These are phyloP conservation scores for Harringtonia lauricola DNA, from an alignment of 2,329 filamentous ascomycete genomes.

Conservation along the genomic window DNA sequence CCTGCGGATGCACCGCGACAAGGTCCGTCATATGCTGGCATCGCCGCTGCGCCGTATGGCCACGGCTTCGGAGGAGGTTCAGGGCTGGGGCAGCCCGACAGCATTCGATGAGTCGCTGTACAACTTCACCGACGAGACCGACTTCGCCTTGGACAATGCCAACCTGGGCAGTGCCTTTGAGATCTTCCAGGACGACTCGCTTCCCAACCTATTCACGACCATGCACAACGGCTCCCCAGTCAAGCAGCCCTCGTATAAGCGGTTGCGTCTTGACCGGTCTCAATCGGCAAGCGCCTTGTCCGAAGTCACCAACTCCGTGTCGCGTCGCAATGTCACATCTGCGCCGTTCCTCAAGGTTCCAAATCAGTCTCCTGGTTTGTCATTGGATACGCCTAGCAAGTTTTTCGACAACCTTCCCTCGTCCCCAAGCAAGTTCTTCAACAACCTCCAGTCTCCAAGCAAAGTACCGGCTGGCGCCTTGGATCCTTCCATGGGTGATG, in stretches of 20 bases:
- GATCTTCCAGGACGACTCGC: constrained; percentile 42
- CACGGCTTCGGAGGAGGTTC: constrained; percentile 20
- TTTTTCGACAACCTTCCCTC: constrained; percentile 42
- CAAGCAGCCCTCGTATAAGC: constrained; percentile 46
- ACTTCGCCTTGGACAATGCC: constrained; percentile 35
- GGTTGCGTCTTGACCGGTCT: constrained; percentile 52
- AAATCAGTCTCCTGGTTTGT: constrained; percentile 23
- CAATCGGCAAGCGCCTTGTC: constrained; percentile 50
- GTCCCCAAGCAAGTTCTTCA: constrained; percentile 43
- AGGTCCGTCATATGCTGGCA: constrained; percentile 69
- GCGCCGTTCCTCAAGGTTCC: constrained; percentile 40
- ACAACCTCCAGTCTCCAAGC: constrained; percentile 24
- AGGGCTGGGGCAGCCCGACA: constrained; percentile 52
- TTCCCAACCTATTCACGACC: constrained; percentile 31
- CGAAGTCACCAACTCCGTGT: constrained; percentile 44
- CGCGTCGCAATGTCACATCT: constrained; percentile 39
- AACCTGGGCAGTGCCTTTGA: constrained; percentile 39
- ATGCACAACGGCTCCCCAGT: constrained; percentile 51
- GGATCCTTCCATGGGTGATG: constrained; percentile 21
- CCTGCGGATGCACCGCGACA: constrained; percentile 75
- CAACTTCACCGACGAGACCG: constrained; percentile 31
- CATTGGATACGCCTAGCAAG: constrained; percentile 45
- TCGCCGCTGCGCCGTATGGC: constrained; percentile 51
- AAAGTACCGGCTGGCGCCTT: constrained; percentile 15
- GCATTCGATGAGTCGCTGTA: constrained; percentile 49